Base-by-base conservation (phyloP, 2,329 filamentous ascomycete species). In the Aotearoamyces nothofagi region DNA sequence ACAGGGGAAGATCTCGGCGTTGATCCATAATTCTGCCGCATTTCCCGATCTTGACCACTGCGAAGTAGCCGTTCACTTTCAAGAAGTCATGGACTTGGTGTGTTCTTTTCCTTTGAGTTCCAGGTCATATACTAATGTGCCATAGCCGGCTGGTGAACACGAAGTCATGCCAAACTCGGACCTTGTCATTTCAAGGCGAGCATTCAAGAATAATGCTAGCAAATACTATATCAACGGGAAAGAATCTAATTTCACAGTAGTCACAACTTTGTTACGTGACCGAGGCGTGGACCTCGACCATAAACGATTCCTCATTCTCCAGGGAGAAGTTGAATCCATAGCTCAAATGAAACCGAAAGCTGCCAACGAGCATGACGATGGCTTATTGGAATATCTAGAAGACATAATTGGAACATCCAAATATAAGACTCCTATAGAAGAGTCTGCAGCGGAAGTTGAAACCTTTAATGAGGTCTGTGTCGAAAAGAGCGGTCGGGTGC, bases 271-370 rank as follows among this genome's bases (percentile, higher is more conserved):
- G 9, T 68, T 98, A 6, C 78, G 78, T 33, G 83, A 84, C 13
- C 74, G 81, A 14, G 92, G 90, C 2, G 81, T 98, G 10, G 90
- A 98, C 56, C 64, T 98, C 13, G 90, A 98, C 46, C 90, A 98
- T 58, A 98, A 98, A 57, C 81, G 90, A 35, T 98, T 98, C 57
- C 59, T 98, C 30, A 98, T 98, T 47, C 60, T 98, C 8, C 90
- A 98, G 53, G 90, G 90, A 47, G 90, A 98, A 52, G 90, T 98
- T 34, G 90, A 98, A 53, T 94, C 87, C 0, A 98, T 98, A 49
- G 87, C 90, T 5, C 90, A 96, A 55, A 98, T 98, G 90, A 98
- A 98, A 55, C 67, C 92, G 11, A 98, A 98, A 53, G 90, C 92
- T 4, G 76, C 69, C 23, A 87, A 82, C 43, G 90, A 98, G 51